These are phyloP conservation scores for Cladosporium cucumerinum DNA, from an alignment of 2,329 filamentous ascomycete genomes.

Conservation along the genomic window DNA sequence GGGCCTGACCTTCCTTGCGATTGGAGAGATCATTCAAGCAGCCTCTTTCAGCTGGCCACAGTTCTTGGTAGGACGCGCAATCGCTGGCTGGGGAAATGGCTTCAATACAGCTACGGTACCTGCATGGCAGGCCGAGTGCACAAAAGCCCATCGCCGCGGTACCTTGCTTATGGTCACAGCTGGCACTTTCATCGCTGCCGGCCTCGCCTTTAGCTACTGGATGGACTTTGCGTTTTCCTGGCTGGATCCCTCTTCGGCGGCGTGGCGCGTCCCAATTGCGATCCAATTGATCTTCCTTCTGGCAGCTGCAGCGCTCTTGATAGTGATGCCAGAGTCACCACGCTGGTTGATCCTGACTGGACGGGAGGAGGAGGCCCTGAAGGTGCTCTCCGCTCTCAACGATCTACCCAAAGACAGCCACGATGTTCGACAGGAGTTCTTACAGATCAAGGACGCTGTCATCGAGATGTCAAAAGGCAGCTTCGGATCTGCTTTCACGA, in stretches of 20 bases:
- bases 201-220: conserved; percentile 44
- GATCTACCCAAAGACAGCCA: conserved; percentile 37
- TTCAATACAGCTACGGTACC: conserved; percentile 44
- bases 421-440: conserved; percentile 29
- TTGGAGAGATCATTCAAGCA: conserved; percentile 59
- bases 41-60: conserved; percentile 46
- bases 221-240: conserved; percentile 33
- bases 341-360: conserved; percentile 36
- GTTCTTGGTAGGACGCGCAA: conserved; percentile 48
- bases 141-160: conserved; percentile 45
- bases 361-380: conserved; percentile 34
- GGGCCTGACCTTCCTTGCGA: conserved; percentile 56
- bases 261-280: conserved; percentile 33
- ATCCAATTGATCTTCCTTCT: conserved; percentile 32
- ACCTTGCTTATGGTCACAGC: conserved; percentile 49
- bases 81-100: conserved; percentile 48
- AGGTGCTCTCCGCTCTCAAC: conserved; percentile 34
- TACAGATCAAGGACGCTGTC: conserved; percentile 38
- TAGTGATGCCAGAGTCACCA: conserved; percentile 33
- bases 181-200: conserved; percentile 45
- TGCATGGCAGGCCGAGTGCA: conserved; percentile 48
- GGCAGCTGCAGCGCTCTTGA: conserved; percentile 22
- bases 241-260: conserved; percentile 29
- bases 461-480: conserved; percentile 34
- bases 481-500: conserved; percentile 32